Evolutionary conservation across 2,329 filamentous ascomycete genomes (phyloP).

Genomic region (Davidsoniella australis): DNA sequence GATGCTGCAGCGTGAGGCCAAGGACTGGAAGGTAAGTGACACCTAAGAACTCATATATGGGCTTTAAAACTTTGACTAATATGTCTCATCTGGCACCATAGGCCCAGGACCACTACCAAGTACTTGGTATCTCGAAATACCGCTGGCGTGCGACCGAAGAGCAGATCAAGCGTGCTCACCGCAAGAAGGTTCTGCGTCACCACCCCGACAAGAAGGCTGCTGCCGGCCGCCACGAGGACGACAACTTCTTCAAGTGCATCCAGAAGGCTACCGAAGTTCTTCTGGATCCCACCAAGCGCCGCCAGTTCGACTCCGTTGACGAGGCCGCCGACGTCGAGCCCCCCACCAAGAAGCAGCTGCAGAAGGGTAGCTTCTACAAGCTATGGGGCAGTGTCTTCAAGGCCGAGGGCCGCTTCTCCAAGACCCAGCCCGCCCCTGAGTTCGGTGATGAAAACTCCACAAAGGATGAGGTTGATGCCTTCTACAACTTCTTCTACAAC

Average conservation of each 20-base stretch:
- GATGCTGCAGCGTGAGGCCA: slow-evolving; percentile 83
- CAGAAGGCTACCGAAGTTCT: slow-evolving; percentile 94
- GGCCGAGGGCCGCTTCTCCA: slow-evolving; percentile 83
- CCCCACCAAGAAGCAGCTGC: slow-evolving; percentile 75
- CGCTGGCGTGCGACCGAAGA: slow-evolving; percentile 87
- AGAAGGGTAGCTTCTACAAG: slow-evolving; percentile 88
- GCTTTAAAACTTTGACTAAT: background rate
- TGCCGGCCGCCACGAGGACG: slow-evolving; percentile 70
- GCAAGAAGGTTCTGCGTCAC: slow-evolving; percentile 98
- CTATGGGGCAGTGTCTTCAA: slow-evolving; percentile 84
- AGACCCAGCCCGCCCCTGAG: slow-evolving; percentile 68
- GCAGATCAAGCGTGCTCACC: slow-evolving; percentile 96
- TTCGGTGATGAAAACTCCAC: slow-evolving; percentile 72
- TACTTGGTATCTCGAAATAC: slow-evolving; percentile 84
- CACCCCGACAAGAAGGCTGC: slow-evolving; percentile 99
- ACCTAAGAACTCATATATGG: background rate
- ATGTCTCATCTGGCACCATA: slow-evolving; percentile 20
- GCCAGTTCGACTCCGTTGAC: slow-evolving; percentile 93
- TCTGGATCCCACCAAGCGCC: slow-evolving; percentile 75
- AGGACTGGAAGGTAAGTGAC: slow-evolving; percentile 85
- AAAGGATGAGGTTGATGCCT: slow-evolving; percentile 79
- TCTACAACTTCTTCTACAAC: slow-evolving; percentile 99
- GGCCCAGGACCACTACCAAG: slow-evolving; percentile 94
- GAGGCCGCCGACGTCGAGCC: slow-evolving; percentile 85
- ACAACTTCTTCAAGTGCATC: slow-evolving; percentile 99